Evolutionary conservation across 805 yeast genomes (phyloP), one percentile per base, ranked within the genome.

Genomic region (Yarrowia keelungensis): DNA sequence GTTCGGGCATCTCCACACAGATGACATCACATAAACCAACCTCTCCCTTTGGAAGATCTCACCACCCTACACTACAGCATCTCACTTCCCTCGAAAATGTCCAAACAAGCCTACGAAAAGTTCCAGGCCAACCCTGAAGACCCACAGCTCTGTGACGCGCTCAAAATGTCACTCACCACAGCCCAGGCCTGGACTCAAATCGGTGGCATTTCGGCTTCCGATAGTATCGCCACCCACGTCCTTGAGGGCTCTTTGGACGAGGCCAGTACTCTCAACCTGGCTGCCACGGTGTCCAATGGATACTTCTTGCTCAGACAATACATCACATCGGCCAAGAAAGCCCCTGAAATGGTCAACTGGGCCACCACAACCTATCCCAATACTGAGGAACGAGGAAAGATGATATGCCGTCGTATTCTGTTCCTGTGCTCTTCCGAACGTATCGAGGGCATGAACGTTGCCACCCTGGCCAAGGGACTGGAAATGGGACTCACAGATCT

Each of bases 281-380:
- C 67, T 1, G 67, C 67, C 14, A 47, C 56, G n/a, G 56, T 62
- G 12, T 47, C 67, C 8, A 62, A 62, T n/a, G 56, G 67, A 3
- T 62, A 47, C 41, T 62, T 62, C 7, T 15, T 62, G 38, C 35
- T 62, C 15, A n/a, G 67, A 10, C 16, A 19, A 11, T n/a, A 62
- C 22, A 62, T 62, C 50, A 47, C 56, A 49, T 15, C 38, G 36
- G 46, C 56, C 15, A 38, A 14, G 15, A 62, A 47, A 10, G 56
- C 47, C 45, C 45, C 45, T 9, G 32, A 62, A 10, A 15, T 62
- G 46, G 67, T 62, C 19, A 36, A 62, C 45, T 62, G 67, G 67
- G 67, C 56, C 10, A 26, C 36, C 14, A 15, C 26, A 2, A 49
- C 56, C 2, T 47, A 62, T 15, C 10, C 51, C 7, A 47, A 47